Evolutionary conservation across 2,329 filamentous ascomycete genomes (phyloP), one percentile per base, ranked within the genome.

Genomic region (Penicillium freii): DNA sequence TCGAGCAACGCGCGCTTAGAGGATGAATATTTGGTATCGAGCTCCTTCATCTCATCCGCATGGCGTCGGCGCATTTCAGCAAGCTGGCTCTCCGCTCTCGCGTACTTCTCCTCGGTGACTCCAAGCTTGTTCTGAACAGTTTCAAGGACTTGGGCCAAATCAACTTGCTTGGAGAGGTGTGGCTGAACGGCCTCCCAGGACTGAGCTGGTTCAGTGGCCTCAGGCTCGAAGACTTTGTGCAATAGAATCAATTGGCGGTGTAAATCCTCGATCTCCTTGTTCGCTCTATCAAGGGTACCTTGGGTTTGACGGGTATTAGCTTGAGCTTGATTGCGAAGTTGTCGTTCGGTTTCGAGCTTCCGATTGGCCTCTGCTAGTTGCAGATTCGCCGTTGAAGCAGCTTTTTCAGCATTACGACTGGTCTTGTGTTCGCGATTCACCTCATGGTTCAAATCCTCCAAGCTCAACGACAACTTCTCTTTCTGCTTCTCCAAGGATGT

Each of bases 391-490:
- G 86, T 89, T 0, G 91, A 95, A 19, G 91, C 88, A 23, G 87
- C 84, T 73, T 96, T 96, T 75, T 97, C 93, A 4, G 92, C 93
- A 71, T 90, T 94, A 58, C 93, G 87, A 69, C 88, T 94, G 21
- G 87, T 86, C 77, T 97, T 95, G 69, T 92, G 91, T 75, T 97
- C 93, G 31, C 92, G 84, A 49, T 90, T 89, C 53, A 97, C 84
- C 73, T 97, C 92, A 66, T 97, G 93, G 65, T 91, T 96, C 36
- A 97, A 80, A 72, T 99, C 93, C 72, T 99, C 93, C 9, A 97
- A 77, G 67, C 84, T 92, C 42, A 97, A 82, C 51, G 92, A 85
- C 29, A 97, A 81, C 75, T 97, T 97, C 75, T 97, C 93, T 51
- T 94, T 89, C 73, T 94, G 91, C 80, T 97, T 97, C 73, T 97